Base-by-base conservation (phyloP, 179 eudicot species). In the Camellia oleifera region DNA sequence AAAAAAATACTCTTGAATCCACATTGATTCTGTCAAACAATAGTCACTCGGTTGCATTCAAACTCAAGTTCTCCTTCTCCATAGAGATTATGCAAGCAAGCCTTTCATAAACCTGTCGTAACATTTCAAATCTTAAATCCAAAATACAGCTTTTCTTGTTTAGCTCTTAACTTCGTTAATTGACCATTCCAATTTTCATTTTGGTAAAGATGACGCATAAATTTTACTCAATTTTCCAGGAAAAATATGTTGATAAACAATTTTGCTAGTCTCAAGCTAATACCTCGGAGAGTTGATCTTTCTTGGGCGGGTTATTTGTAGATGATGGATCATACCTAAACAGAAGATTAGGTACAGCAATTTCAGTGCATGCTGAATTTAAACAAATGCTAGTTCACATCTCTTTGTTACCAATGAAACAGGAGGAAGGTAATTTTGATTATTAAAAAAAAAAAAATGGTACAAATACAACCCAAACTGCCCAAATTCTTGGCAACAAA, bases 1-100 rank as follows among this genome's bases (percentile, higher is more conserved):
- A 26, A 26, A 7, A 56, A 13, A 46, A 26, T 26, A 4, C 15
- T 18, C 12, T 45, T 17, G 3, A 44, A 53, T 72, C 58, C 40
- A 32, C 20, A 62, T 32, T 73, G 63, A 73, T 60, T 57, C 66
- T 54, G 26, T 46, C 32, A n/a, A 75, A 53, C 42, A 60, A 42
- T 61, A 68, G 40, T 84, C 82, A 83, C 48, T 45, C 44, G 65
- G 81, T 78, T 45, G 76, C 65, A 74, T 85, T 84, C 81, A 87
- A 62, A 74, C 86, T 89, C 10, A 97, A 90, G 74, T 90, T 93
- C 77, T 91, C 97, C 69, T 88, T 83, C 86, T 94, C 97, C 98
- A 94, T 89, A 3, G 93, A 86, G 74, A 94, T 89, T 14, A 93
- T 77, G 76, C 87, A 90, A 52, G 96, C 90, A 77, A 94, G 89